Evolutionary conservation across 352 stramenopile genomes (phyloP), one percentile per base, ranked within the genome.

Genomic region (Globisporangium acanthophoron): DNA sequence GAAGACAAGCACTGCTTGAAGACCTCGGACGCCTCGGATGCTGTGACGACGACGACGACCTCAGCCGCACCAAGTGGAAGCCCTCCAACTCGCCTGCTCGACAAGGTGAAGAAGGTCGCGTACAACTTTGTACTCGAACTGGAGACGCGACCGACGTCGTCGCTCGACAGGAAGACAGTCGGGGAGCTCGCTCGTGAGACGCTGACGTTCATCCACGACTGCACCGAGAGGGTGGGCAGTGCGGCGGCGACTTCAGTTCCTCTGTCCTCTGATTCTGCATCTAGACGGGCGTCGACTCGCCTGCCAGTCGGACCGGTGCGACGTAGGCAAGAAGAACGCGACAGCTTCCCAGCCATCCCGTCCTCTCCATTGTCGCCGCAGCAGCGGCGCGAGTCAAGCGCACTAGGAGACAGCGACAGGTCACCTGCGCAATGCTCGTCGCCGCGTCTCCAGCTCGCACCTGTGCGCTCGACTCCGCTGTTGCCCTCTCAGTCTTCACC

Each of bases 71-170:
- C 41, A 40, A 58, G 35, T 13, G 27, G 31, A 9, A 45, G 20
- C 29, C 13, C 21, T 15, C 27, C 56, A 2, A 37, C 53, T 11
- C 49, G 59, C 16, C 51, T 88, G 16, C 72, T 90, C 72, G 73
- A 87, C 9, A 48, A 56, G 37, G 57, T 90, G 16, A 83, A 86
- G 58, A 70, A 80, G 21, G 76, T 90, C 24, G 80, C 59, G 16
- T 86, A 69, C 37, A 70, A 88, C 47, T 88, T 87, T 53, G 70
- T 61, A 0, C 70, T 80, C 21, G 80, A 90, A 53, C 63, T 90
- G 21, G 62, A 76, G 24, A 68, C 72, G 35, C 54, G 59, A 43
- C 45, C 64, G 7, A 61, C 66, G 27, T 55, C 64, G 24, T 65
- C 70, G 16, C 58, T 66, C 12, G 73, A 78, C 39, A 56, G 62